Evolutionary conservation across 176 grass and related monocot species (phyloP), one percentile per base, ranked within the genome.

Genomic region (Paspalum notatum): DNA sequence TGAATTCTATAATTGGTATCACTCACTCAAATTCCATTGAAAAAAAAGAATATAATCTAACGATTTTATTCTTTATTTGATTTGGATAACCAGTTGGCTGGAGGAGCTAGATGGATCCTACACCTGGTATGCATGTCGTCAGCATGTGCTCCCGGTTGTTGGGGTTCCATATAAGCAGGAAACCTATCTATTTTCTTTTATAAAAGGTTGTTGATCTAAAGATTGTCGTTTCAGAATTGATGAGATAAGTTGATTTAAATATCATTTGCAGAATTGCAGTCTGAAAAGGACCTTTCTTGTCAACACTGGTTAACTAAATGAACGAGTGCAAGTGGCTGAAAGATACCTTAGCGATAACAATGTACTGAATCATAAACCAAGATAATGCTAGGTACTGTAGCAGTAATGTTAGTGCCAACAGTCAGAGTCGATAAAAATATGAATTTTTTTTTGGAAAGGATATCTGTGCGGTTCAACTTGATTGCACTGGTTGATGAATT

Each of bases 201-300:
- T 7, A 32, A 62, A 63, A 32, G 14, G 7, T 8, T 11, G 66
- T 78, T 13, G 61, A 66, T 41, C 2, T 40, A 45, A 32, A 8
- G 11, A 27, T 16, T 78, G 7, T 39, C 61, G 16, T 65, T 38
- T 78, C 17, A 10, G 8, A 47, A 21, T 62, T 39, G 50, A 78
- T 66, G 16, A 61, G 75, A 64, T 78, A 78, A 64, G 59, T 64
- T 78, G 44, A 26, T 50, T 51, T 38, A 8, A 21, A 39, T 64
- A 63, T 77, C 20, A 0, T 52, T 51, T 39, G 26, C 60, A 64
- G 10, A 8, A 18, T 38, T 26, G 25, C 2, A 47, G 16, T 63
- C 16, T 50, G 7, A 78, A 78, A 66, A 12, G 9, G 57, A n/a
- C 57, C 32, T 63, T 61, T 62, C 8, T 18, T 49, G 41, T 46